Conservation (phyloP, 495 filamentous ascomycete species). For the Aspergillus biplanus region DNA sequence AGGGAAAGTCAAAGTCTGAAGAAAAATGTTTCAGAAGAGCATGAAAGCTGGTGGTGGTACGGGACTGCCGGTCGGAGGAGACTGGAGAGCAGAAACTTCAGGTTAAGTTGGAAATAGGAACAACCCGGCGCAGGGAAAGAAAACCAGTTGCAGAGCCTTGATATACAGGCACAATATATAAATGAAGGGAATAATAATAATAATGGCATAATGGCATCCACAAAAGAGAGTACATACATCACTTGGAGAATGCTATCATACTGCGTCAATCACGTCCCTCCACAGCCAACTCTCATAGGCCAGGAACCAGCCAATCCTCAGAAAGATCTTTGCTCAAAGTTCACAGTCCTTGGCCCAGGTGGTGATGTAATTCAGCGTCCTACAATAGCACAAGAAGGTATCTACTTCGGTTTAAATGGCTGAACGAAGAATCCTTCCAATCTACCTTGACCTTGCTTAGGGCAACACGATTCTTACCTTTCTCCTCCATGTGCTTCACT, state of each 20-base stretch:
- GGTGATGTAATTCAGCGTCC: slow-evolving; percentile 20
- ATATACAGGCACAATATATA: too few species aligned
- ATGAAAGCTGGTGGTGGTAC: slow-evolving; percentile 4
- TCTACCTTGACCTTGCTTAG: too few species aligned
- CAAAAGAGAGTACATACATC: neutral
- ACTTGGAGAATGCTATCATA: neutral
- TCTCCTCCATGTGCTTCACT: neutral
- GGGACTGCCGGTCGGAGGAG: slow-evolving; percentile 7
- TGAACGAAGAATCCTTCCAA: neutral
- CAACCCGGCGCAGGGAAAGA: neutral
- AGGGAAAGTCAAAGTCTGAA: neutral
- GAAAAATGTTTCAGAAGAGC: neutral
- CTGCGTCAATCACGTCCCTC: neutral
- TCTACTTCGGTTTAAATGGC: neutral
- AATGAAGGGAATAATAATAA: too few species aligned
- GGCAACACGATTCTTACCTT: too few species aligned
- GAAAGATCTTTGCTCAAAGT: neutral
- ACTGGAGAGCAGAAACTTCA: neutral
- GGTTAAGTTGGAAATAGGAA: neutral
- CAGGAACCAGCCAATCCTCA: neutral
- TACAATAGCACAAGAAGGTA: neutral
- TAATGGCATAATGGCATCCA: too few species aligned
- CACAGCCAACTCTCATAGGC: slow-evolving; percentile 2
- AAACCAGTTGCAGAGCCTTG: too few species aligned
- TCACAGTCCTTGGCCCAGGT: slow-evolving; percentile 1